Evolutionary conservation across 2,329 filamentous ascomycete species (phyloP), one percentile per base, ranked within the genome.

Genomic region (Ophiostoma sp.): DNA sequence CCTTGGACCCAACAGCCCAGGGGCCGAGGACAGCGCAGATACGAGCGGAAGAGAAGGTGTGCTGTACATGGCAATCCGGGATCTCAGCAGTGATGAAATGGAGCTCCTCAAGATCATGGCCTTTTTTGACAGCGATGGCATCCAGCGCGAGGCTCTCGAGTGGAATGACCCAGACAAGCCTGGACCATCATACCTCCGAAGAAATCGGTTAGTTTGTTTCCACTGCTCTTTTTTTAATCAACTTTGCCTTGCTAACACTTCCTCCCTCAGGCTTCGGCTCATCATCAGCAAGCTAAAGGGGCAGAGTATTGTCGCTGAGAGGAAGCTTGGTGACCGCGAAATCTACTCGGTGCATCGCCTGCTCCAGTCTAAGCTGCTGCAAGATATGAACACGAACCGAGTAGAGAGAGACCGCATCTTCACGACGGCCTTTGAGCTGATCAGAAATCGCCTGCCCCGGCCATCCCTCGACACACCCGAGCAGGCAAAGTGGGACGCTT

Each of bases 41-140:
- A 62, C 65, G 0, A 69, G 71, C 7, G 41, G 68, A 5, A 12
- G 55, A 14, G 55, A 60, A 12, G 55, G 55, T 60, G 18, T 60
- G 55, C 18, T 60, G 5, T 60, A 60, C 36, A 63, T 72, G 41
- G 67, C 70, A 1, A 67, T 72, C 5, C 45, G 67, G 0, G 70
- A 69, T 16, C 71, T 72, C 4, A 70, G 70, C 55, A 4, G 7
- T 14, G 70, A 71, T 58, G 71, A 71, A 63, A 67, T 58, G 55
- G 67, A 71, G 36, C 44, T 71, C 4, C 66, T 72, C 11, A 67
- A 72, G 62, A 68, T 70, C 40, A 71, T 72, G 70, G 70, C 71
- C 2, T 70, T 71, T 11, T 45, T 72, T 6, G 69, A 71, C 42
- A 71, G 71, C 62, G 68, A 71, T 41, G 70, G 69, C 16, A 69